Conservation (phyloP, 2,329 filamentous ascomycete species). For the Pseudocercospora macadamiae region DNA sequence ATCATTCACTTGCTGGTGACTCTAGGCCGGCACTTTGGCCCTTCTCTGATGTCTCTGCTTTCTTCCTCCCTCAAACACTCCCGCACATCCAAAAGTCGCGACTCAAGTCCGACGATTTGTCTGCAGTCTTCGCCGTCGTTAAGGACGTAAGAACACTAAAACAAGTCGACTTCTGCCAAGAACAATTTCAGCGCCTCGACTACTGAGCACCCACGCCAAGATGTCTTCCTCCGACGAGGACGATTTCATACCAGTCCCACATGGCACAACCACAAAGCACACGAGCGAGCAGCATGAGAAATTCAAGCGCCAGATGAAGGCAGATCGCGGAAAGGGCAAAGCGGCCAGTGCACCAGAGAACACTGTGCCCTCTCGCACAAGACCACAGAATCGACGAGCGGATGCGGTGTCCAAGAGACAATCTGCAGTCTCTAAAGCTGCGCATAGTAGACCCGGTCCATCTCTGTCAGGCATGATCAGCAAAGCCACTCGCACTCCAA, state of each 20-base stretch:
- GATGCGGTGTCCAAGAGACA: neutral
- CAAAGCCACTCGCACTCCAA: neutral
- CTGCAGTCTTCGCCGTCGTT: neutral
- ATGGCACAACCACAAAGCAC: neutral
- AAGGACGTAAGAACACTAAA: neutral
- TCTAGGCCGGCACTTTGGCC: too few relatives aligned
- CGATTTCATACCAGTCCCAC: neutral
- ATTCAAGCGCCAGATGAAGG: neutral
- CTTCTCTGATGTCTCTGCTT: neutral
- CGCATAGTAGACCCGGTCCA: neutral
- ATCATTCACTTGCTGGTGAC: neutral
- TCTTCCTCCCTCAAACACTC: neutral
- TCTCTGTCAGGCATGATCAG: too few relatives aligned
- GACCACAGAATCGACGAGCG: neutral
- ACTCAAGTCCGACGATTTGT: neutral
- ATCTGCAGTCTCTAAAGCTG: neutral
- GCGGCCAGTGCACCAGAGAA: neutral
- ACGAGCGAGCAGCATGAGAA: neutral
- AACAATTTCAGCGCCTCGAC: neutral
- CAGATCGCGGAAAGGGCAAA: neutral
- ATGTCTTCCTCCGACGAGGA: slow-evolving; percentile 4
- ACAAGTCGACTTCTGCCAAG: neutral
- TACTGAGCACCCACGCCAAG: neutral
- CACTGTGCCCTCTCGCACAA: neutral
- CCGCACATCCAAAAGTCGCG: neutral